Evolutionary conservation across 306 rosid genomes (phyloP), one percentile per base, ranked within the genome.

Genomic region (Cucumis cinereus): DNA sequence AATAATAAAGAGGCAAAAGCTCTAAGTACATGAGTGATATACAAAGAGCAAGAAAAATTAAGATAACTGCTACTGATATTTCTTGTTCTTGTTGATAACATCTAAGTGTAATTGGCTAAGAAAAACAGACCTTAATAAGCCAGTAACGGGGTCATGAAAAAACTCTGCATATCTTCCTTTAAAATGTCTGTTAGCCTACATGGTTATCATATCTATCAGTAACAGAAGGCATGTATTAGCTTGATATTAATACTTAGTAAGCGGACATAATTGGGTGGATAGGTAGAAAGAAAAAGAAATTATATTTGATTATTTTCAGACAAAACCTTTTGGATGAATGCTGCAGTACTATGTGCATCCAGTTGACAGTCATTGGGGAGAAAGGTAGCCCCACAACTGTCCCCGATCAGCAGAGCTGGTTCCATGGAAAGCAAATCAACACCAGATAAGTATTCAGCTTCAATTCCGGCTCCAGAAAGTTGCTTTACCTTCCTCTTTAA

Each of bases 291-390:
- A 64, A 47, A 61, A 38, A n/a, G n/a, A n/a, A 69, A 66, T 14
- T 26, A 49, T 45, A 71, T 26, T 30, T 30, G 35, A 30, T 30
- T 30, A 30, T 3, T 26, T 70, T 71, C 59, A 71, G 43, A 3
- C 23, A 49, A 49, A 74, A 89, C 98, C 97, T 86, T 83, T 83
- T 86, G 89, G 77, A 93, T 82, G 80, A 79, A 81, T 20, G 83
- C 88, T 78, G 87, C 88, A 3, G 90, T 55, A 33, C 80, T 81
- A 63, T 77, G 85, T 81, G 98, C 98, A 90, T 93, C 97, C 83
- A 93, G 77, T 85, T 93, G 97, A 79, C 84, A 85, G 71, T 93
- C 98, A 81, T 83, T 92, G 17, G 98, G 93, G 73, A 88, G 82
- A 80, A 86, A 90, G 62, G 96, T 92, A 77, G 96, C 97, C 73